Percentiles rank a stretch among this genome's conserved stretches.
These are phyloP conservation scores for Prunus padus DNA, from an alignment of 306 rosid genomes.

Conservation along the genomic window DNA sequence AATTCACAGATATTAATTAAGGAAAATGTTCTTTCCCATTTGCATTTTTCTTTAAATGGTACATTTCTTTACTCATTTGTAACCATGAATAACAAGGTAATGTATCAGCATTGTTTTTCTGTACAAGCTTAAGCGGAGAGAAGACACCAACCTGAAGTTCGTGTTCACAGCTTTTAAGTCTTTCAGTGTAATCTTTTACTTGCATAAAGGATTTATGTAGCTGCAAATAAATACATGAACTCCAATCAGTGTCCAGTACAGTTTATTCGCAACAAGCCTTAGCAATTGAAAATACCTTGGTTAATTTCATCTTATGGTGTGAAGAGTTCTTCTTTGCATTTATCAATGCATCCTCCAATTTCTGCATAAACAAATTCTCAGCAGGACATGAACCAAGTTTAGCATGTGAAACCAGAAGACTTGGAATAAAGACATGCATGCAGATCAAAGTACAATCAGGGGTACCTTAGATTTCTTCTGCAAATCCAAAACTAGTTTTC, in stretches of 20 bases:
- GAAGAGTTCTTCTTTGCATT: slow-evolving; percentile 72
- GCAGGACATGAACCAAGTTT: slow-evolving; percentile 22
- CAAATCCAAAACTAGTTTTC: slow-evolving; percentile 43
- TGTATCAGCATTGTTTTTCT: background rate
- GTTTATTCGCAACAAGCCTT: background rate
- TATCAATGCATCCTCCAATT: slow-evolving; percentile 82
- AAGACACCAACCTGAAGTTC: slow-evolving; percentile 79
- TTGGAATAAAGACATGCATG: slow-evolving; percentile 3
- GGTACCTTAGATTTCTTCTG: slow-evolving; percentile 70
- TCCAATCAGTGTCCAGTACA: slow-evolving; percentile 5
- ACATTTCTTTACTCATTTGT: background rate
- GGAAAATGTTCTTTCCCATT: background rate
- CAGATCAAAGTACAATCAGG: slow-evolving; percentile 3
- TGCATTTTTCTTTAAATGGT: background rate
- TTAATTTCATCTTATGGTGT: slow-evolving; percentile 56
- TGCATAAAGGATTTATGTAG: slow-evolving; percentile 61
- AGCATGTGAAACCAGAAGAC: slow-evolving; percentile 4
- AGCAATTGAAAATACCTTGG: slow-evolving; percentile 53
- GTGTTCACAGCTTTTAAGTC: slow-evolving; percentile 60
- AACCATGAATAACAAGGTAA: background rate
- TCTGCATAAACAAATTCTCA: slow-evolving; percentile 48
- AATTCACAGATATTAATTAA: background rate
- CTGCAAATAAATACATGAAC: slow-evolving; percentile 46
- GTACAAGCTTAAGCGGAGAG: background rate
- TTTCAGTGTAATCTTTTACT: slow-evolving; percentile 58